Evolutionary conservation across 495 filamentous ascomycete species (phyloP).

Genomic region (Rostrohypoxylon terebratum): DNA sequence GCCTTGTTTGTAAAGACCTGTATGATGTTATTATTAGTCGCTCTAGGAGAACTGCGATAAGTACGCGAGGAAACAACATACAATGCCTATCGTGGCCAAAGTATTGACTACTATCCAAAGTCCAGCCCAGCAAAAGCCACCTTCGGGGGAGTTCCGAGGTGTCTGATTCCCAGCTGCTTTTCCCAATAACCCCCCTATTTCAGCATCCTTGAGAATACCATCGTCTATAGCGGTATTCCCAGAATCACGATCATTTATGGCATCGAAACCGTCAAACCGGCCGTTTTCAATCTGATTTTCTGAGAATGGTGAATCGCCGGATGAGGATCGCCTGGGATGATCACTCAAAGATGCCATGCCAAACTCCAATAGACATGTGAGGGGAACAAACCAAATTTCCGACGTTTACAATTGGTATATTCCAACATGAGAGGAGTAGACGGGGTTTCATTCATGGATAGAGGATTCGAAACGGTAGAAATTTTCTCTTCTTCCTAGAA

Average conservation of each 20-base stretch:
- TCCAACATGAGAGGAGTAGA: slow-evolving; percentile 16
- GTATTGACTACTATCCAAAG: slow-evolving; percentile 71
- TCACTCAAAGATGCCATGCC: slow-evolving; percentile 43
- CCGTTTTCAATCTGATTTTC: slow-evolving; percentile 46
- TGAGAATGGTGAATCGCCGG: slow-evolving; percentile 53
- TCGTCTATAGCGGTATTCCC: slow-evolving; percentile 46
- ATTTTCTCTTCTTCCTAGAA: neutral
- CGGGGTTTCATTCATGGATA: neutral
- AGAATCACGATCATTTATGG: slow-evolving; percentile 38
- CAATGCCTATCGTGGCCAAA: slow-evolving; percentile 71
- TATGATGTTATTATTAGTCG: slow-evolving; percentile 25
- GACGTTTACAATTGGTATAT: slow-evolving; percentile 23
- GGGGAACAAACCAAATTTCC: slow-evolving; percentile 29
- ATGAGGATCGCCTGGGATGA: slow-evolving; percentile 47
- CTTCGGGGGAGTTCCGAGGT: slow-evolving; percentile 32
- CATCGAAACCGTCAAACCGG: slow-evolving; percentile 36
- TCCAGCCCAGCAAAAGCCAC: slow-evolving; percentile 51
- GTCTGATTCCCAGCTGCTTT: slow-evolving; percentile 42
- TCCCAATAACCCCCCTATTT: slow-evolving; percentile 53
- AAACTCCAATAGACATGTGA: slow-evolving; percentile 26
- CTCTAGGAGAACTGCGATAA: slow-evolving; percentile 13
- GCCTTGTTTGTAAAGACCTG: slow-evolving; percentile 83
- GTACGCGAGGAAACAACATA: slow-evolving; percentile 50
- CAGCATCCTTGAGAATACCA: slow-evolving; percentile 45
- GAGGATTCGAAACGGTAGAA: neutral